phyloP scores from a whole-genome alignment of 164 flowering plant genomes.

The Tetrastigma voinierianum region DNA sequence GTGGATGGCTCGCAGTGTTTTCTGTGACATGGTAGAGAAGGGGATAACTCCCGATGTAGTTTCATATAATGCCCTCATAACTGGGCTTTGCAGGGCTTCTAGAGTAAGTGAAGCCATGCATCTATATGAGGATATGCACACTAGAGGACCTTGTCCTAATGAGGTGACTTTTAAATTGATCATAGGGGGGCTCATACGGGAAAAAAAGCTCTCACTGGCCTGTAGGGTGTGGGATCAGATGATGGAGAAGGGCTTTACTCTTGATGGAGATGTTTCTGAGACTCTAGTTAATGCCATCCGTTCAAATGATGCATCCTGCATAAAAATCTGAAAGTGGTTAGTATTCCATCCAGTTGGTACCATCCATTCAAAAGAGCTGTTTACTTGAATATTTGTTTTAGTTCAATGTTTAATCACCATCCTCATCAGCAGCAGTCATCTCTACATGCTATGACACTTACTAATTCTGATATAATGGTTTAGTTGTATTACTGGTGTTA shows the following conservation, averaged over 20 bases:
- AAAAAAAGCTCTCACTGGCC: constrained; percentile 60
- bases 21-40: constrained; percentile 60
- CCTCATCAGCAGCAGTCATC: no score
- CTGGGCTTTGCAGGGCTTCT: constrained; percentile 72
- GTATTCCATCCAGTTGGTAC: neutral
- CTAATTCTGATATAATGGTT: no score
- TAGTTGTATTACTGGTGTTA: no score
- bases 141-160: constrained; percentile 62
- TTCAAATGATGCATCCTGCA: constrained; percentile 25
- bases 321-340: constrained; percentile 21
- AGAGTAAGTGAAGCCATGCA: constrained; percentile 63
- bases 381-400: no score
- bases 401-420: no score
- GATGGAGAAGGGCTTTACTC: constrained; percentile 95
- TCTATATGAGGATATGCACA: constrained; percentile 64
- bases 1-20: constrained; percentile 51
- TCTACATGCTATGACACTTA: no score
- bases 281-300: constrained; percentile 49
- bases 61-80: constrained; percentile 78
- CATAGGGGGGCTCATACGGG: constrained; percentile 70
- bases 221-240: constrained; percentile 85
- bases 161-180: constrained; percentile 79
- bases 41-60: constrained; percentile 71
- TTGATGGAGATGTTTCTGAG: constrained; percentile 63
- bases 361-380: no score